Base-by-base conservation (phyloP, 2,329 filamentous ascomycete species). In the Pseudogymnoascus sp. region DNA sequence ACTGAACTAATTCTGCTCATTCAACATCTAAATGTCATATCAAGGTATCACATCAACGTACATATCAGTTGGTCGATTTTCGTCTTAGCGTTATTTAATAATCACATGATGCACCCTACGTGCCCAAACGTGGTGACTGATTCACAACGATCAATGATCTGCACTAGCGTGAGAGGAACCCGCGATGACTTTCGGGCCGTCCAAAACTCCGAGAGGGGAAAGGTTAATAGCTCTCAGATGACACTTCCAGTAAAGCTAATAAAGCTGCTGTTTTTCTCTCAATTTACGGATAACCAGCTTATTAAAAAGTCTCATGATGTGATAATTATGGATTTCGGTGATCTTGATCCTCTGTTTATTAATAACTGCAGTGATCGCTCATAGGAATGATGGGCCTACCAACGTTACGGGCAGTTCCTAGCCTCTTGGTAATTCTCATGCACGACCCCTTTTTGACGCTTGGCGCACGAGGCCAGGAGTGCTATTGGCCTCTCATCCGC, bases 141-240 rank as follows among this genome's bases (percentile, higher is more conserved):
- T 55, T 55, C 14, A n/a, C 49, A 21, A 33, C 5, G 45, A 31
- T 16, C 14, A 16, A 52, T 35, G 49, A 55, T 55, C 49, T 52
- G 49, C 43, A 8, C 11, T 55, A 55, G 49, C 49, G 49, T 55
- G 49, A 55, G 49, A n/a, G 49, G 49, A 55, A 8, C 49, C 49
- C 49, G 28, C 49, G 28, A 33, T 18, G 6, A 4, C 49, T 31
- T 33, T 55, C 49, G 49, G 28, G 49, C 49, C 49, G 49, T n/a
- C 49, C 9, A 55, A 55, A 33, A 12, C 4, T 31, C 45, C 45
- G 45, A 52, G 45, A 52, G 25, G 45, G 25, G 25, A 52, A 49
- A 5, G 9, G 18, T 31, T 31, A 14, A 52, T 52, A 55, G 49
- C 25, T 31, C 8, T 21, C 25, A 18, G 7, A 12, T 28, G 4